Conservation (phyloP, 2,329 filamentous ascomycete genomes). For the Phyllosticta citribraziliensis region DNA sequence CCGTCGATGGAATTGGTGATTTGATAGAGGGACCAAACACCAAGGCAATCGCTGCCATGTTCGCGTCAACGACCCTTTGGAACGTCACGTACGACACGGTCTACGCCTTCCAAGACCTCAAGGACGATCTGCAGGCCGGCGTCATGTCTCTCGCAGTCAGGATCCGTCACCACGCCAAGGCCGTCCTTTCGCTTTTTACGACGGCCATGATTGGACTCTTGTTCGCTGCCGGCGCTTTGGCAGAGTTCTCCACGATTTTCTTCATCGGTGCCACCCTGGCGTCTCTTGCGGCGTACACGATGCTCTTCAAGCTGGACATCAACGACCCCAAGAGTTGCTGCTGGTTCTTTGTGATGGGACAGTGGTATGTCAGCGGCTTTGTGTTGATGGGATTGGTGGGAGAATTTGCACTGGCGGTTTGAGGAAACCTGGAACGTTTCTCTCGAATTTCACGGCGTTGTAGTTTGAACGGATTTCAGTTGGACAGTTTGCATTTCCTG, state of each 20-base stretch:
- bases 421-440: not conserved
- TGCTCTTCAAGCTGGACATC: not conserved
- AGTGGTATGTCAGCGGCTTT: not conserved
- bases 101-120: conserved; percentile 28
- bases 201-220: not conserved
- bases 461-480: not conserved
- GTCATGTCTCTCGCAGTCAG: conserved; percentile 25
- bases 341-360: not conserved
- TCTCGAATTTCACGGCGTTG: not conserved
- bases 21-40: not conserved
- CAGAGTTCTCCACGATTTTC: not conserved
- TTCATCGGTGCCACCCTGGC: not conserved
- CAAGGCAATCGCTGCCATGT: conserved; percentile 14
- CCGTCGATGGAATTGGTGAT: not conserved
- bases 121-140: conserved; percentile 27
- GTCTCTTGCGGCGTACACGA: not conserved
- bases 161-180: conserved; percentile 10
- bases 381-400: not conserved
- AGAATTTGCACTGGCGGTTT: not conserved
- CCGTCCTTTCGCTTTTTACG: not conserved
- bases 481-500: not conserved
- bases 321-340: not conserved
- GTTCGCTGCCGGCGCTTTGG: not conserved
- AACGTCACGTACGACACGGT: conserved; percentile 28
- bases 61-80: conserved; percentile 17